phyloP scores from a whole-genome alignment of 176 grass and related monocot genomes.

The Eragrostis curvula region DNA sequence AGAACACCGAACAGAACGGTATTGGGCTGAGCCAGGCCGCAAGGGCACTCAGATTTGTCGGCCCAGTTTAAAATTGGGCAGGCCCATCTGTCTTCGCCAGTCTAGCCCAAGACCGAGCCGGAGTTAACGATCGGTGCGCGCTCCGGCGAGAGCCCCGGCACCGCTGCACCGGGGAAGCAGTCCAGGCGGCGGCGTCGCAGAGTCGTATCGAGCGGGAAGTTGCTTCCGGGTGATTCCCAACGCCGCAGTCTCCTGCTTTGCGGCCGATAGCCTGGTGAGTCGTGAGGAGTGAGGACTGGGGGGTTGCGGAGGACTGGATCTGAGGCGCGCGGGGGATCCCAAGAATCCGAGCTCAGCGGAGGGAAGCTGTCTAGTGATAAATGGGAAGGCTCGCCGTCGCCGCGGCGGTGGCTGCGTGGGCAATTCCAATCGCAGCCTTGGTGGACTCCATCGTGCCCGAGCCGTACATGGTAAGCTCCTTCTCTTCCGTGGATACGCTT shows the following conservation, averaged over 20 bases:
- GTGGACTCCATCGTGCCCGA: constrained; percentile 67
- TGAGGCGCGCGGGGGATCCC: background rate
- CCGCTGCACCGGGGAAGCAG: background rate
- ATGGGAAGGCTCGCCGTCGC: constrained; percentile 62
- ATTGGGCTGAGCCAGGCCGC: background rate
- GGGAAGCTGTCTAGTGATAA: background rate
- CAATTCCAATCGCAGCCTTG: constrained; percentile 49
- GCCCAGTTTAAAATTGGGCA: background rate
- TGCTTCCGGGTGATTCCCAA: background rate
- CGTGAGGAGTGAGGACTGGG: background rate
- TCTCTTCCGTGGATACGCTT: background rate
- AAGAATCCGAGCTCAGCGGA: background rate
- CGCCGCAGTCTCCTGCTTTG: background rate
- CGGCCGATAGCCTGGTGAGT: background rate
- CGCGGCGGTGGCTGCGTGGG: constrained; percentile 51
- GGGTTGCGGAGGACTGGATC: constrained; percentile 34
- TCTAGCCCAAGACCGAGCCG: background rate
- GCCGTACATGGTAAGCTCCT: constrained; percentile 74
- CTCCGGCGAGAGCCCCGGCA: constrained; percentile 32
- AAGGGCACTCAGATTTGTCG: background rate
- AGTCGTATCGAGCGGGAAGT: background rate
- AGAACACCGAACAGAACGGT: background rate
- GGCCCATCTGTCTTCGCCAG: background rate
- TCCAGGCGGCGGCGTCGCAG: background rate
- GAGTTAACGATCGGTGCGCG: background rate